Percentiles rank a stretch among this genome's conserved stretches.
phyloP scores from a whole-genome alignment of 441 rosid genomes.

The Populus trichocarpa region DNA sequence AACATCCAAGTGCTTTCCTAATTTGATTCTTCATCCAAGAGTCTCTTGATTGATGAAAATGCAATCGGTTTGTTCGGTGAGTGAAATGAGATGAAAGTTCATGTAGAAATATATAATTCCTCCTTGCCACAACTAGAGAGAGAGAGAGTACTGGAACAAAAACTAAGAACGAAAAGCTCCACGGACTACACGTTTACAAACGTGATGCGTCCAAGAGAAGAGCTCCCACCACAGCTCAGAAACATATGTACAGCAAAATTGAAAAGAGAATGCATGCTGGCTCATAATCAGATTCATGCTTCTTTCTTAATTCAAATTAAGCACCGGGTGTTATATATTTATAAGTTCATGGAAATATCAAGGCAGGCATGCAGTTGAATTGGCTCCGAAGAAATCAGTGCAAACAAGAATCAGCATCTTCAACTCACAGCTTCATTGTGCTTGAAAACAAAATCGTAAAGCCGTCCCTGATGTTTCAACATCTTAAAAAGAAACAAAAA shows the following conservation, averaged over 20 bases:
- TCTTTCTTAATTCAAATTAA: conserved; percentile 1
- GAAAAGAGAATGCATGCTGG: not conserved
- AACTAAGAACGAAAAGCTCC: no score
- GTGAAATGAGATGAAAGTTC: conserved; percentile 2
- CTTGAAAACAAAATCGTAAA: conserved; percentile 88
- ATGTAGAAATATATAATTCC: not conserved
- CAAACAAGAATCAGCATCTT: conserved; percentile 13
- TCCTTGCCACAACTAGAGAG: no score
- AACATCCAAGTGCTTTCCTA: not conserved
- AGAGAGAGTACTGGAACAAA: no score
- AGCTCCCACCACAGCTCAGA: not conserved
- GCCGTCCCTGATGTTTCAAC: conserved; percentile 96
- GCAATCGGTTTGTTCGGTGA: not conserved
- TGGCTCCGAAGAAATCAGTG: not conserved
- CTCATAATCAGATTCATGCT: not conserved
- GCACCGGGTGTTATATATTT: not conserved
- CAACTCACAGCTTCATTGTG: conserved; percentile 57
- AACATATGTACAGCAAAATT: not conserved
- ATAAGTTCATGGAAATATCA: not conserved
- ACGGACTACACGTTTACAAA: no score
- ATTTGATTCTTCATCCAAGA: not conserved
- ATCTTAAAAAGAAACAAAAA: conserved; percentile 23
- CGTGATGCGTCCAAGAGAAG: not conserved
- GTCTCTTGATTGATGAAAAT: not conserved
- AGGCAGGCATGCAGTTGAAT: not conserved